A percentile compares a stretch with the other conserved stretches of the same genome.
These are phyloP conservation scores for Massospora cicadina DNA, from an alignment of 371 early-diverging fungal genomes.

Conservation along the genomic window DNA sequence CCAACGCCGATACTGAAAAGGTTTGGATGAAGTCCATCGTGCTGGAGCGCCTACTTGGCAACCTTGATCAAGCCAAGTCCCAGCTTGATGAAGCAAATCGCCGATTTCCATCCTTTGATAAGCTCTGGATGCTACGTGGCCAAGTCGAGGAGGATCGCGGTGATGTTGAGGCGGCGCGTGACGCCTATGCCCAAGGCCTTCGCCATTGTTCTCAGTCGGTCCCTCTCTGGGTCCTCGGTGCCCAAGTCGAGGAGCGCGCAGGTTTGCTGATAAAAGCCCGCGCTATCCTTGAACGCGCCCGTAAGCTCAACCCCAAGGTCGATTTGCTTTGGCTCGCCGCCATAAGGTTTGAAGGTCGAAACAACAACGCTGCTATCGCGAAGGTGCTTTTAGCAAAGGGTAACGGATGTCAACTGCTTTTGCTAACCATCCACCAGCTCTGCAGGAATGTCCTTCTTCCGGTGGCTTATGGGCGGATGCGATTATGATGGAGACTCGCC, in stretches of 20 bases:
- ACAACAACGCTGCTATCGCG: slow-evolving; percentile 49
- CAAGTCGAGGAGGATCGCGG: slow-evolving; percentile 44
- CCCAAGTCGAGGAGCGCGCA: slow-evolving; percentile 57
- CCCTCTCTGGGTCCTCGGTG: slow-evolving; percentile 62
- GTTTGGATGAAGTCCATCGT: slow-evolving; percentile 93
- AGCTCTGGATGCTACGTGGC: slow-evolving; percentile 86
- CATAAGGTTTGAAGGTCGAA: slow-evolving; percentile 59
- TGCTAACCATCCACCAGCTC: slow-evolving; percentile 21
- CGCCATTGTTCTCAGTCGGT: slow-evolving; percentile 60
- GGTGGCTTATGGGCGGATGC: slow-evolving; percentile 79
- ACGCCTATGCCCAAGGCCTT: slow-evolving; percentile 53
- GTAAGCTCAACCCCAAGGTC: slow-evolving; percentile 62
- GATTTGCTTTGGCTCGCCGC: slow-evolving; percentile 79
- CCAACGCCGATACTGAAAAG: slow-evolving; percentile 37
- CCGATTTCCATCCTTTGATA: slow-evolving; percentile 58
- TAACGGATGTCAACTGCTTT: slow-evolving; percentile 1
- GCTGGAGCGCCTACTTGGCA: slow-evolving; percentile 61
- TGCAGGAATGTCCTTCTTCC: slow-evolving; percentile 80
- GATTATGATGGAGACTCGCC: slow-evolving; percentile 71
- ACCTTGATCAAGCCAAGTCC: slow-evolving; percentile 41
- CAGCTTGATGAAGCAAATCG: slow-evolving; percentile 46
- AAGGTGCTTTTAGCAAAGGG: slow-evolving; percentile 58
- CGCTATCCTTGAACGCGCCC: slow-evolving; percentile 68
- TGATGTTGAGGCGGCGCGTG: slow-evolving; percentile 47
- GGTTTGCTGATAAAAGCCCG: slow-evolving; percentile 62